phyloP scores from a whole-genome alignment of 257 asterid genomes.

The Solanum tarapatanum region DNA sequence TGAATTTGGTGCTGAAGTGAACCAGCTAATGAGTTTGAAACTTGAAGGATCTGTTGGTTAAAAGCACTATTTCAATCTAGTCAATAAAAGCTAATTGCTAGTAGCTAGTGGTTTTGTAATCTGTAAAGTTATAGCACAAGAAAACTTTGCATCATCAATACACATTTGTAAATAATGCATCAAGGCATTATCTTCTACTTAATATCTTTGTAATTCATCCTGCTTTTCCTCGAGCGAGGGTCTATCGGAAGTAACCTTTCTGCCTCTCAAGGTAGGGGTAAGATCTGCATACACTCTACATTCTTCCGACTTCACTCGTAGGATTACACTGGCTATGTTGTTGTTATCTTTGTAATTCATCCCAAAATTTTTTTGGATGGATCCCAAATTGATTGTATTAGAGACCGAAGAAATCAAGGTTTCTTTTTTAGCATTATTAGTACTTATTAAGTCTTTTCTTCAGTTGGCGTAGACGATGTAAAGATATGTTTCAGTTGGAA shows the following conservation, averaged over 20 bases:
- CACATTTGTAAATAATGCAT: background rate
- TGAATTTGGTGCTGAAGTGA: slow-evolving; percentile 94
- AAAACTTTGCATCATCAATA: background rate
- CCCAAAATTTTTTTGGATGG: background rate
- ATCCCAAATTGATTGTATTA: background rate
- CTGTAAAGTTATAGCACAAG: background rate
- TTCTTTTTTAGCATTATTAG: background rate
- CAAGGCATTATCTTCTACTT: background rate
- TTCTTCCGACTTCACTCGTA: background rate
- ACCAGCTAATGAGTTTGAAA: slow-evolving; percentile 88
- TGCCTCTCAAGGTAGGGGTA: background rate
- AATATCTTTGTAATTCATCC: background rate
- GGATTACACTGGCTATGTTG: background rate
- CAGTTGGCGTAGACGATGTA: background rate
- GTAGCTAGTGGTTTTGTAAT: background rate
- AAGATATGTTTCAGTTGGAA: background rate
- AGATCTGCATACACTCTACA: background rate
- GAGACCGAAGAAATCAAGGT: background rate
- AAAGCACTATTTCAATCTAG: background rate
- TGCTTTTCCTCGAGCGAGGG: background rate
- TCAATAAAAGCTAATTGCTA: background rate
- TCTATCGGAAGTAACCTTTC: background rate
- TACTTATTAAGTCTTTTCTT: background rate
- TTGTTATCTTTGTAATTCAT: background rate
- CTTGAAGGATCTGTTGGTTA: slow-evolving; percentile 97